Evolutionary conservation across 306 rosid species (phyloP).

Genomic region (Carpinus viminea): DNA sequence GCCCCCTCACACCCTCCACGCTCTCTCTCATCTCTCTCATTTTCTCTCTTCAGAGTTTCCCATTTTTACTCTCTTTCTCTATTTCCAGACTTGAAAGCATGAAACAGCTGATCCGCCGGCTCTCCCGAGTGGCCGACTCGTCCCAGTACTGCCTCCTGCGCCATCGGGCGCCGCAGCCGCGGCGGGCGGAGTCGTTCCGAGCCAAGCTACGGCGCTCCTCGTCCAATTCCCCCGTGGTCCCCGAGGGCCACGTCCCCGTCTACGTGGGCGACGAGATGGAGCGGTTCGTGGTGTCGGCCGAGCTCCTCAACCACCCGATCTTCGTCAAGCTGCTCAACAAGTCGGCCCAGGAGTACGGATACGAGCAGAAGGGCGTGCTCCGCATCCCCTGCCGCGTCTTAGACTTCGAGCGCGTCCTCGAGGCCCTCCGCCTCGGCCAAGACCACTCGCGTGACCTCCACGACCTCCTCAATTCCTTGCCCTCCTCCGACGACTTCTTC

Average conservation of each 20-base stretch:
- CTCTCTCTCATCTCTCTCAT: constrained; percentile 19
- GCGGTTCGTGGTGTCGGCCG: constrained; percentile 71
- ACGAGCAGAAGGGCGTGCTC: constrained; percentile 83
- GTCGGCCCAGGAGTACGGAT: constrained; percentile 93
- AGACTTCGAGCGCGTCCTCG: constrained; percentile 81
- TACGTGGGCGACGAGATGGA: constrained; percentile 97
- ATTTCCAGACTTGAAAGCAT: constrained; percentile 21
- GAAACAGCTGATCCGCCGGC: constrained; percentile 80
- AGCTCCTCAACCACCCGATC: constrained; percentile 78
- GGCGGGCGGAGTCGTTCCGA: constrained; percentile 36
- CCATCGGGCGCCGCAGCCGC: constrained; percentile 33
- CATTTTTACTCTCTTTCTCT: neutral
- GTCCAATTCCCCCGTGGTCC: constrained; percentile 30
- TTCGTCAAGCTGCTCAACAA: constrained; percentile 78
- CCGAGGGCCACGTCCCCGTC: constrained; percentile 83
- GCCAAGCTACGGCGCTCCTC: constrained; percentile 19
- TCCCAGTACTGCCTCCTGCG: constrained; percentile 76
- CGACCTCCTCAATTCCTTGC: constrained; percentile 48
- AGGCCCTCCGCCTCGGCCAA: constrained; percentile 61
- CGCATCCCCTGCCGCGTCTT: constrained; percentile 79
- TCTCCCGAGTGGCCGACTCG: constrained; percentile 91
- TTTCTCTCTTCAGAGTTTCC: neutral
- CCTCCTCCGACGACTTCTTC: constrained; percentile 36
- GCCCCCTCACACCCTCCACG: constrained; percentile 25
- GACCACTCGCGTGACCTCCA: constrained; percentile 49